Percentiles rank a stretch among this genome's conserved stretches.
Conservation (phyloP, 495 filamentous ascomycete genomes). For the Glonium stellatum region DNA sequence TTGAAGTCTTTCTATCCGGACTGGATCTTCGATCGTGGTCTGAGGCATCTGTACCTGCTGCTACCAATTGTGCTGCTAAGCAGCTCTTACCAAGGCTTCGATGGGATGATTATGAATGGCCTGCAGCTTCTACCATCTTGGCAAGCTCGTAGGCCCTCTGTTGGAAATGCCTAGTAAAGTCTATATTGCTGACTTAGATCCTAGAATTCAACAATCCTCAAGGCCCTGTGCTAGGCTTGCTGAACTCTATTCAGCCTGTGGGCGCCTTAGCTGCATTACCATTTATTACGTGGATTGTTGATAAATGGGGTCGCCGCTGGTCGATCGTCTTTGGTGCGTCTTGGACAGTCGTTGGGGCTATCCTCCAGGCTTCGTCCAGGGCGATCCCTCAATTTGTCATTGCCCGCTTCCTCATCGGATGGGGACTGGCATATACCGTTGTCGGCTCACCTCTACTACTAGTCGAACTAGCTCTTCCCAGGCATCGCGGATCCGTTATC, state of each 20-base stretch:
- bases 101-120: neutral
- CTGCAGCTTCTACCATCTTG: neutral
- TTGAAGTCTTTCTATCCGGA: neutral
- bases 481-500: slow-evolving; percentile 21
- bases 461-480: slow-evolving; percentile 16
- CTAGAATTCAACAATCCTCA: slow-evolving; percentile 35
- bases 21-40: neutral
- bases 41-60: neutral
- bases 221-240: slow-evolving; percentile 26
- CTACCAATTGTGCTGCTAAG: neutral
- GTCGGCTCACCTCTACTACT: slow-evolving; percentile 12
- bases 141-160: neutral
- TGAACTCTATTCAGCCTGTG: slow-evolving; percentile 17
- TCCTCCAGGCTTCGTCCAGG: slow-evolving; percentile 15
- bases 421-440: slow-evolving; percentile 8
- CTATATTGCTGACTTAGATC: neutral
- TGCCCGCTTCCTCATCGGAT: slow-evolving; percentile 14
- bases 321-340: slow-evolving; percentile 5
- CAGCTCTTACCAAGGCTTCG: neutral
- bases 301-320: slow-evolving; percentile 12
- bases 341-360: slow-evolving; percentile 14
- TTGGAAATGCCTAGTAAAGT: neutral
- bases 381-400: slow-evolving; percentile 13
- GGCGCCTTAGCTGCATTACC: slow-evolving; percentile 13
- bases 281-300: slow-evolving; percentile 8